Evolutionary conservation across 139 green algal species (phyloP).

Genomic region (Haematococcus lacustris): DNA sequence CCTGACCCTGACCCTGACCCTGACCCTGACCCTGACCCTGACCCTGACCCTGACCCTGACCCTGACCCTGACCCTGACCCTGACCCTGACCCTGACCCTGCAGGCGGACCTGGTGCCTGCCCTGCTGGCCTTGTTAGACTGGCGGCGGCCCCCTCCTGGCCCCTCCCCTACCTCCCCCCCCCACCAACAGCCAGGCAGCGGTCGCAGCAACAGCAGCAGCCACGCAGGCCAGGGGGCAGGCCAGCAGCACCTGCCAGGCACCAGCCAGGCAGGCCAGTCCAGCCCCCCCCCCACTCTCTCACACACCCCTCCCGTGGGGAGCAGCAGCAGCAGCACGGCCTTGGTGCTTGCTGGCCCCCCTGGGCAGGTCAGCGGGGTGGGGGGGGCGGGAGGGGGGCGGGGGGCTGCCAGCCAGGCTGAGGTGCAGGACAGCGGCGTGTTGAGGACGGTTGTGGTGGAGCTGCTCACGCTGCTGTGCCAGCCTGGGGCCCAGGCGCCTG

Average conservation of each 20-base stretch:
- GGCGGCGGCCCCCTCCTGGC: background rate
- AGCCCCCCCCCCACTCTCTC: background rate
- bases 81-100: background rate
- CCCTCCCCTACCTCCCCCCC: too few species aligned
- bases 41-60: too few species aligned
- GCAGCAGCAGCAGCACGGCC: background rate
- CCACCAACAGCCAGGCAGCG: background rate
- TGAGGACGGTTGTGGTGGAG: conserved; percentile 70
- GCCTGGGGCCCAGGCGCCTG: conserved; percentile 33
- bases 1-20: too few species aligned
- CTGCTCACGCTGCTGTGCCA: conserved; percentile 62
- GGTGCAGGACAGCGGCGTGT: conserved; percentile 51
- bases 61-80: too few species aligned
- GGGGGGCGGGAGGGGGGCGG: conserved; percentile 16
- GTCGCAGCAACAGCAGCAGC: background rate
- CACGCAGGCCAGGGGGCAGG: background rate
- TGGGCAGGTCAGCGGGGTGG: background rate
- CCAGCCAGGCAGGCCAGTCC: background rate
- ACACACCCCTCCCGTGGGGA: background rate
- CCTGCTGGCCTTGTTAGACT: conserved; percentile 6
- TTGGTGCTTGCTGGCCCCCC: background rate
- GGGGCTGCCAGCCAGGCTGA: background rate
- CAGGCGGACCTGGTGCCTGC: conserved; percentile 26
- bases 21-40: too few species aligned
- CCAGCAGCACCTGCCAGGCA: background rate